Conservation (phyloP, 768 basidiomycete species). For the Amanita pseudoporphyria region DNA sequence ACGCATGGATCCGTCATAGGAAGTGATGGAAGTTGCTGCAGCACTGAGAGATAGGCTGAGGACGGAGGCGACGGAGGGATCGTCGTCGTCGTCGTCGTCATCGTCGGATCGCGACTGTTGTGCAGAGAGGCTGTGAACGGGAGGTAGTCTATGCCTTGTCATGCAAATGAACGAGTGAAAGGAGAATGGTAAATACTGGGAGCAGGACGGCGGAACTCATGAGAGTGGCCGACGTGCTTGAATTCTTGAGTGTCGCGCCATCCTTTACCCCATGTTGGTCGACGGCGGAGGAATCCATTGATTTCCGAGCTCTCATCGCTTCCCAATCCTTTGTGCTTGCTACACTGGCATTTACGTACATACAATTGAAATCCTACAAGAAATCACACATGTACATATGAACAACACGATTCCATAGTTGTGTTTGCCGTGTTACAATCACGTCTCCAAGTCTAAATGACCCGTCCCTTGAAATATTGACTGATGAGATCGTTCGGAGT, state of each 20-base stretch:
- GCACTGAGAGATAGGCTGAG: slow-evolving; percentile 28
- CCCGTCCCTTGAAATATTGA: no score
- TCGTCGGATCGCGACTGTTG: slow-evolving; percentile 1
- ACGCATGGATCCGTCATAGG: slow-evolving; percentile 50
- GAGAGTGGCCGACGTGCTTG: slow-evolving; percentile 2
- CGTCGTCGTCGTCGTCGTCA: slow-evolving; percentile 33
- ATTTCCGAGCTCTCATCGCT: neutral
- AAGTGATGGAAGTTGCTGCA: slow-evolving; percentile 42
- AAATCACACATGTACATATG: neutral
- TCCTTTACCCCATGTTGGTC: neutral
- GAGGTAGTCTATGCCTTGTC: neutral
- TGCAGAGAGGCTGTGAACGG: neutral
- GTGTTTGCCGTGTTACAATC: no score
- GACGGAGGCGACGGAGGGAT: slow-evolving; percentile 29
- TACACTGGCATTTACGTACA: neutral
- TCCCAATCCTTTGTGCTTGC: neutral
- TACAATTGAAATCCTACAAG: no score
- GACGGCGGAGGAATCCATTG: neutral
- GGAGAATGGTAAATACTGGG: neutral
- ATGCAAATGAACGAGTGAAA: neutral
- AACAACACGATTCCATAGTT: neutral
- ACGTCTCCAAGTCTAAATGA: no score
- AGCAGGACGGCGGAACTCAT: slow-evolving; percentile 1
- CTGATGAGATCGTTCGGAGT: neutral
- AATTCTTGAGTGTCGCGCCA: no score